Base-by-base conservation (phyloP, 352 stramenopile species). In the Pythium pyrilobum region DNA sequence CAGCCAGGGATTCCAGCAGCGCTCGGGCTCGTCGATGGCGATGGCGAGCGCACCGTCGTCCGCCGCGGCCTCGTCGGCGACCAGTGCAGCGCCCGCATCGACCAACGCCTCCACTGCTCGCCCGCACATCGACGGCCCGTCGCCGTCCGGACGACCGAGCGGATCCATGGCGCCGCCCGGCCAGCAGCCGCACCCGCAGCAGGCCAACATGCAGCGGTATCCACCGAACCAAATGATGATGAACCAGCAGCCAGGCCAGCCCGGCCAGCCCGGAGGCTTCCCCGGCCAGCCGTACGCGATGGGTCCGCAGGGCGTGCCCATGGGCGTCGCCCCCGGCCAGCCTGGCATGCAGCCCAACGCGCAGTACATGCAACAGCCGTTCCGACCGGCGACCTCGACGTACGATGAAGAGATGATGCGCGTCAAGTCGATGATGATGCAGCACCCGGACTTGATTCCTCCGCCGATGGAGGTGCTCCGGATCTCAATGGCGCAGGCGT, bases 371-470 rank as follows among this genome's bases (percentile, higher is more conserved):
- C 71, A 74, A 43, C 78, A 74, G 46, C 67, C 71, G 37, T 92
- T 82, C 52, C 74, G 82, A 42, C 67, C 72, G 16, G 67, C 69
- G 7, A 81, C 69, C 8, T 87, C 82, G 23, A 83, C 74, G 9
- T 94, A 92, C 51, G 85, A 93, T 48, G 81, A 95, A 57, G 85
- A 95, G 56, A 87, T 92, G 59, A 81, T 85, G 53, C 73, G 84
- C 18, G 79, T 95, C 33, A 92, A 92, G 66, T 84, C 82, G 34
- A 92, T 92, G 85, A 89, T 93, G 73, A 89, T 88, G 72, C 80
- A 91, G 59, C 85, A 95, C 42, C 77, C 79, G 2, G 85, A 95
- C 52, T 56, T 92, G 57, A 95, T 95, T 47, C 81, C 85, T 5
- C 85, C 85, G 12, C 85, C 85, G 28, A 87, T 90, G 78, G 85